phyloP scores from a whole-genome alignment of 2,329 filamentous ascomycete species.

The Venturia effusa region DNA sequence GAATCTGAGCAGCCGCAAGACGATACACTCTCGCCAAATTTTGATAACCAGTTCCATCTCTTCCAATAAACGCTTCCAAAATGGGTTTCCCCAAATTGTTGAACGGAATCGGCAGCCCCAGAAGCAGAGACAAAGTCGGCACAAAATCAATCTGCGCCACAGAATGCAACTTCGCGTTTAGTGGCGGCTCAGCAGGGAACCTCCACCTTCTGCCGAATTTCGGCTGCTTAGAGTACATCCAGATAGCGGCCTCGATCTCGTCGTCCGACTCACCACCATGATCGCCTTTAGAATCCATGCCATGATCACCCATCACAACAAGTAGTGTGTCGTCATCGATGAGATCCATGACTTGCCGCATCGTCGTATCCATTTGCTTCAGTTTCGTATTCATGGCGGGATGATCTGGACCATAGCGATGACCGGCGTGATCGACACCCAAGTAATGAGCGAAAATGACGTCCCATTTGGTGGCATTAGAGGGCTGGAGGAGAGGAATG shows the following conservation, averaged over 20 bases:
- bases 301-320: slow-evolving; percentile 97
- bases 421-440: slow-evolving; percentile 92
- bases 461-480: slow-evolving; percentile 68
- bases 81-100: slow-evolving; percentile 92
- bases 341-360: slow-evolving; percentile 57
- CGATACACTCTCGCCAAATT: slow-evolving; percentile 70
- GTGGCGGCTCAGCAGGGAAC: slow-evolving; percentile 45
- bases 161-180: slow-evolving; percentile 68
- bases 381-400: slow-evolving; percentile 84
- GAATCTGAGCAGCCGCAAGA: slow-evolving; percentile 72
- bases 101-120: slow-evolving; percentile 89
- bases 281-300: slow-evolving; percentile 95
- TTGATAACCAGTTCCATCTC: slow-evolving; percentile 57
- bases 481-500: slow-evolving; percentile 63
- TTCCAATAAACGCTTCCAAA: slow-evolving; percentile 78
- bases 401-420: slow-evolving; percentile 90
- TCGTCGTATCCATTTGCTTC: slow-evolving; percentile 76
- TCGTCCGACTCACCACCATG: slow-evolving; percentile 98
- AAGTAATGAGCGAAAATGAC: slow-evolving; percentile 90
- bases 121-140: slow-evolving; percentile 74
- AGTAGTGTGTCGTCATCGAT: slow-evolving; percentile 81
- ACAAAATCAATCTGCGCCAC: slow-evolving; percentile 86
- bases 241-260: slow-evolving; percentile 85
- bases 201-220: slow-evolving; percentile 68
- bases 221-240: slow-evolving; percentile 93